A percentile compares a stretch with the other conserved stretches of the same genome.
phyloP scores from a whole-genome alignment of 1,139 yeast genomes.

The Pichia cactophila region DNA sequence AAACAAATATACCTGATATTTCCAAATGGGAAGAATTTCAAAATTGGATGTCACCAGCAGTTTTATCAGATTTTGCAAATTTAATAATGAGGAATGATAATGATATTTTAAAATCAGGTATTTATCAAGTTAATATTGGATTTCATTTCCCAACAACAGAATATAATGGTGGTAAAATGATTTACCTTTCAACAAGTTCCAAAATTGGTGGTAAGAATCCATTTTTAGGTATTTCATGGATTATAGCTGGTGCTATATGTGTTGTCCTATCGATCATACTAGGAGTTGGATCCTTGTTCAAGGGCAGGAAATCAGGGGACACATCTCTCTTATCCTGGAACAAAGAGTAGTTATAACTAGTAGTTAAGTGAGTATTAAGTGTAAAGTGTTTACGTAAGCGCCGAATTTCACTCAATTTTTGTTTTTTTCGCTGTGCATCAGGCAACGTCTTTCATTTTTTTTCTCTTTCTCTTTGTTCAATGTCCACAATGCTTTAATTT shows the following conservation, averaged over 20 bases:
- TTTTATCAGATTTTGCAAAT: conserved; percentile 77
- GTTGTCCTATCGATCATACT: conserved; percentile 52
- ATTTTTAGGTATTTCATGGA: conserved; percentile 83
- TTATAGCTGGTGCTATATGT: conserved; percentile 90
- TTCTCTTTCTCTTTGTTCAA: too few relatives aligned
- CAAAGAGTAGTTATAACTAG: conserved; percentile 5
- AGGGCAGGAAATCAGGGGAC: conserved; percentile 73
- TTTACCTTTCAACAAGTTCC: conserved; percentile 76
- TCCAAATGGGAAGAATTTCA: conserved; percentile 76
- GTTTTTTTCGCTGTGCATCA: not conserved
- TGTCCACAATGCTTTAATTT: too few relatives aligned
- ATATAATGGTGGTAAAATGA: conserved; percentile 74
- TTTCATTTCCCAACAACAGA: conserved; percentile 83
- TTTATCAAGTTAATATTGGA: conserved; percentile 65
- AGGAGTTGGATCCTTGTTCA: conserved; percentile 51
- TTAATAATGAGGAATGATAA: conserved; percentile 74
- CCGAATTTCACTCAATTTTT: too few relatives aligned
- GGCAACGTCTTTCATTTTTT: not conserved
- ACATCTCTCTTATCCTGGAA: conserved; percentile 70
- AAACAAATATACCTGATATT: conserved; percentile 75
- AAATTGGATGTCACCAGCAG: conserved; percentile 97
- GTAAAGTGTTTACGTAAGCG: too few relatives aligned
- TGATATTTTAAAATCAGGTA: conserved; percentile 52
- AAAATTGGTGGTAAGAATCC: conserved; percentile 87
- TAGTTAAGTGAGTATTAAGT: too few relatives aligned